phyloP scores from a whole-genome alignment of 2,329 filamentous ascomycete species.

The Venturia aucupariae region DNA sequence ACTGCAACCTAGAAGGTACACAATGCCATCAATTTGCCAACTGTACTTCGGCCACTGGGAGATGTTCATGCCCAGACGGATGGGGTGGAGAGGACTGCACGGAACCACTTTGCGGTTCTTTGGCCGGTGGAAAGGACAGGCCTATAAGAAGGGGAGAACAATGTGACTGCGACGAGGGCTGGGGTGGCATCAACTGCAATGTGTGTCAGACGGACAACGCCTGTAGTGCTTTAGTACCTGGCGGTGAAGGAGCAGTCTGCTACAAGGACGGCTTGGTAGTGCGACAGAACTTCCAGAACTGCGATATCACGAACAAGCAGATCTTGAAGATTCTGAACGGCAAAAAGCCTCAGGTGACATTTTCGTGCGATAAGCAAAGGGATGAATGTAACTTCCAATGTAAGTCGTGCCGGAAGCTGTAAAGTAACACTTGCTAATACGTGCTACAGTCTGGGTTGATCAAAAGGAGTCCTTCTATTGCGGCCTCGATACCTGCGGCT shows the following conservation, averaged over 20 bases:
- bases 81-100: constrained; percentile 94
- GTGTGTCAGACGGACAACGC: constrained; percentile 78
- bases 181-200: constrained; percentile 94
- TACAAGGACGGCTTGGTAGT: constrained; percentile 86
- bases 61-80: constrained; percentile 84
- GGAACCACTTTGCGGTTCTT: constrained; percentile 79
- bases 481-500: constrained; percentile 71
- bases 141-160: constrained; percentile 59
- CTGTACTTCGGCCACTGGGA: constrained; percentile 83
- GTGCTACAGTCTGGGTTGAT: constrained; percentile 81
- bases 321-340: constrained; percentile 80
- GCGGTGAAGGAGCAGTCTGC: constrained; percentile 73
- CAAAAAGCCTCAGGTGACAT: constrained; percentile 85
- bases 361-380: constrained; percentile 70
- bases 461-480: constrained; percentile 95
- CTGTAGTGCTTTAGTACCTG: constrained; percentile 81
- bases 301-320: constrained; percentile 92
- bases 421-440: constrained; percentile 21
- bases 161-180: constrained; percentile 86
- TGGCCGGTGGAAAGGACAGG: constrained; percentile 64
- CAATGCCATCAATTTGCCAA: constrained; percentile 82
- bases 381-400: constrained; percentile 90
- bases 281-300: constrained; percentile 95
- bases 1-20: constrained; percentile 90
- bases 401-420: constrained; percentile 34